These are phyloP conservation scores for Apiospora marii DNA, from an alignment of 2,329 filamentous ascomycete species.

Conservation along the genomic window DNA sequence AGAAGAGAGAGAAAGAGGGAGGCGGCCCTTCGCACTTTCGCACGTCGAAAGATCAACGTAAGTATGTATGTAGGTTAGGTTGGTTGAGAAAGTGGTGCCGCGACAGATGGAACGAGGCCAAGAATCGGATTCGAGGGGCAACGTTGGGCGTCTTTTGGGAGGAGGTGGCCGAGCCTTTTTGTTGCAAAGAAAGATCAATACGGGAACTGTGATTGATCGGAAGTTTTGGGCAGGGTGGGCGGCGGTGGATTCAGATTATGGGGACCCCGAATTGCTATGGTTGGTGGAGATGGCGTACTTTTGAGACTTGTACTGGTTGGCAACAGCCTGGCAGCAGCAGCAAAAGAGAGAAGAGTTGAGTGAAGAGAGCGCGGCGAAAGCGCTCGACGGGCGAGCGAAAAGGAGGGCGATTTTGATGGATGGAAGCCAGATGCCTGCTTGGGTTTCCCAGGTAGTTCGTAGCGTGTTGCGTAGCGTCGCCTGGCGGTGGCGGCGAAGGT, in stretches of 20 bases:
- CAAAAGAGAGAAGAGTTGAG: too few species aligned
- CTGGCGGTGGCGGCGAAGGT: constrained; percentile 18
- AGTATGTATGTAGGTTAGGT: neutral
- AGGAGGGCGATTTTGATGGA: neutral
- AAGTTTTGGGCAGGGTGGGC: constrained; percentile 21
- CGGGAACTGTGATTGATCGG: constrained; percentile 18
- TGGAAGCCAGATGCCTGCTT: constrained; percentile 1
- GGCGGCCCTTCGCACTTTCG: constrained; percentile 2
- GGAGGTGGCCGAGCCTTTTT: constrained; percentile 19
- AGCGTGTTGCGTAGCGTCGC: constrained; percentile 7
- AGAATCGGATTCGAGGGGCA: constrained; percentile 17
- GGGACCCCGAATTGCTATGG: constrained; percentile 24
- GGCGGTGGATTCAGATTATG: constrained; percentile 20
- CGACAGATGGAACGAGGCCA: constrained; percentile 20
- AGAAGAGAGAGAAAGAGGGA: neutral
- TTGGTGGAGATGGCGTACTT: constrained; percentile 21
- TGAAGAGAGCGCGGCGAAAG: neutral
- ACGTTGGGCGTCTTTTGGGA: constrained; percentile 15
- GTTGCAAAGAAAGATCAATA: constrained; percentile 5
- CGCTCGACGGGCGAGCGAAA: neutral
- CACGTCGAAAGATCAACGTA: constrained; percentile 17
- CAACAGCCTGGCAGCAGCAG: too few species aligned
- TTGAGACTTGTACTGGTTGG: too few species aligned
- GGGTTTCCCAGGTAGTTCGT: neutral
- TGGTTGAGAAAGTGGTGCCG: neutral